Conservation (phyloP, 1,284 basidiomycete species). For the Trichosporon faecale region DNA sequence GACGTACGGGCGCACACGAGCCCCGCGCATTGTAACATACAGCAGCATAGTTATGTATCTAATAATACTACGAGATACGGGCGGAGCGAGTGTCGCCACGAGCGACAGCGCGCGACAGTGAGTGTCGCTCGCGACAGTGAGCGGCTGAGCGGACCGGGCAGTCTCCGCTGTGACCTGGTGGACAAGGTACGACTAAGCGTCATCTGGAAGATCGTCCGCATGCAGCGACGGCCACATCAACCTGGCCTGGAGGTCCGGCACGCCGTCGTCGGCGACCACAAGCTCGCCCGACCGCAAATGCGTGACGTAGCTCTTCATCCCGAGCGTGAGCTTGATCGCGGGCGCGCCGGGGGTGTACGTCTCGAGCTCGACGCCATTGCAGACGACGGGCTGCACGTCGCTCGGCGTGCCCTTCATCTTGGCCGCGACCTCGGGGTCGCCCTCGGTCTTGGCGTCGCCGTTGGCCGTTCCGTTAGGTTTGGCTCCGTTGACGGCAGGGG, state of each 20-base stretch:
- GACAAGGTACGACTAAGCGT: conserved; percentile 13
- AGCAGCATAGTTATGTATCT: background rate
- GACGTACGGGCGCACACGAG: background rate
- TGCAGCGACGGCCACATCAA: conserved; percentile 52
- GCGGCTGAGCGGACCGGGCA: background rate
- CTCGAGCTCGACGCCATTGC: conserved; percentile 53
- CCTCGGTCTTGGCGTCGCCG: conserved; percentile 24
- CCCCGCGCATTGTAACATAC: background rate
- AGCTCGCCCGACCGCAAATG: conserved; percentile 55
- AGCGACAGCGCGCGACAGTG: no score
- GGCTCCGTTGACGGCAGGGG: background rate
- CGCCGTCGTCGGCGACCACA: conserved; percentile 54
- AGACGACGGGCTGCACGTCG: conserved; percentile 21
- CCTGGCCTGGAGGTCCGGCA: conserved; percentile 56
- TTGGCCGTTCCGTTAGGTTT: conserved; percentile 21
- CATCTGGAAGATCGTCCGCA: conserved; percentile 16
- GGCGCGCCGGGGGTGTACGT: conserved; percentile 60
- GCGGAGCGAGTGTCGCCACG: no score
- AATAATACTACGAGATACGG: background rate
- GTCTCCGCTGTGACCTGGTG: no score
- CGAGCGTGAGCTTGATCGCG: conserved; percentile 68
- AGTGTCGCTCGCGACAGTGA: no score
- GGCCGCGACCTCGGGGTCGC: no score
- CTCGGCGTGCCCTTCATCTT: conserved; percentile 35
- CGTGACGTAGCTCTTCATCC: conserved; percentile 57